Base-by-base conservation (phyloP, 179 eudicot species). In the Drosera spatulata region DNA sequence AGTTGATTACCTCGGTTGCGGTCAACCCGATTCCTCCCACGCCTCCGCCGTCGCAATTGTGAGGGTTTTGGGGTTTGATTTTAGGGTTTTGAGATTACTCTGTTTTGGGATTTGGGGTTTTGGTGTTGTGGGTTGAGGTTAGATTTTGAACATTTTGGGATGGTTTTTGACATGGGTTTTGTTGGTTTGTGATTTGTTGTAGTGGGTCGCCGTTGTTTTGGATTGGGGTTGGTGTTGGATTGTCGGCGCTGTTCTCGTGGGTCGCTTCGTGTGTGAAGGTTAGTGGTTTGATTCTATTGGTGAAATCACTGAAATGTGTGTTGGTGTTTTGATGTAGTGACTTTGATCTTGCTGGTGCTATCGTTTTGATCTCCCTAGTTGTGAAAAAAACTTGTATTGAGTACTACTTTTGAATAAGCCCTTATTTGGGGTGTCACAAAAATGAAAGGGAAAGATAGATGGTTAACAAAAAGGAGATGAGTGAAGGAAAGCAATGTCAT, bases 161-260 rank as follows among this genome's bases (percentile, higher is more conserved):
- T 46, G 49, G 33, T 22, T 46, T 7, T 46, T 46, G 12, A 50
- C 53, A 3, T 66, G 45, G 22, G 41, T 6, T 5, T 52, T 54
- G 61, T 48, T 53, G 22, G 41, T 53, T 44, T 39, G 10, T 10
- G 13, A 50, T 50, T 7, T 7, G 12, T 55, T 70, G 47, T 55
- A 90, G 97, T 53, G 90, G 96, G 55, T 87, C 97, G 46, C 96
- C 94, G 53, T 72, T 84, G 61, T 87, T 90, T 68, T 87, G 95
- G 97, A 78, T 90, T 75, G 97, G 93, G 69, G 87, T 90, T 82
- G 97, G 97, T 69, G 96, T 90, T 73, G 97, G 86, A 22, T 62
- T 81, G 41, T 87, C 95, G 49, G 97, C 87, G 3, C 70, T 87
- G 49, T 87, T 80, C 65, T 79, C 97, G 62, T 79, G 85, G 87